phyloP scores from a whole-genome alignment of 129 eudicot genomes.

The Artemisia argyi region DNA sequence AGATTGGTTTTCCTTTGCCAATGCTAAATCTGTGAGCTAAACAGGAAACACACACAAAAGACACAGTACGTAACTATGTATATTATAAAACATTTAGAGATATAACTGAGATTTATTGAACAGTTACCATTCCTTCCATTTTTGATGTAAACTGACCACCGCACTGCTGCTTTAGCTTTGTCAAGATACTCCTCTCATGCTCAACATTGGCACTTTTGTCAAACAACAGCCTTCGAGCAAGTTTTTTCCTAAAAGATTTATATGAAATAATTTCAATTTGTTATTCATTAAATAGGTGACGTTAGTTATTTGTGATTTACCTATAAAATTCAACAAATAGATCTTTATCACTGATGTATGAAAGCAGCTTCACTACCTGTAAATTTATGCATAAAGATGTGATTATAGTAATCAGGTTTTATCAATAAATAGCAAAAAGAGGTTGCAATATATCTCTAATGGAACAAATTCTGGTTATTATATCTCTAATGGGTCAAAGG shows the following conservation, averaged over 20 bases:
- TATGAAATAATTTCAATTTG: not conserved
- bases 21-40: constrained; percentile 71
- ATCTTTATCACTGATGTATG: constrained; percentile 91
- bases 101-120: not conserved
- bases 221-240: constrained; percentile 50
- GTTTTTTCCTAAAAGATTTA: constrained; percentile 48
- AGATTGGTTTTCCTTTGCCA: constrained; percentile 68
- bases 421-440: not conserved
- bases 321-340: constrained; percentile 85
- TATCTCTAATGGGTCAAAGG: too few relatives aligned
- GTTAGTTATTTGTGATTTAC: constrained; percentile 30
- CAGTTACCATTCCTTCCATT: constrained; percentile 70
- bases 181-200: constrained; percentile 48
- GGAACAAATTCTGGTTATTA: too few relatives aligned
- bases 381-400: constrained; percentile 7
- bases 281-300: constrained; percentile 10
- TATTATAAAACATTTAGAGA: not conserved
- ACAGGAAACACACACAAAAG: not conserved
- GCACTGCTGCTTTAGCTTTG: constrained; percentile 59
- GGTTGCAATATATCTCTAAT: too few relatives aligned
- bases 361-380: constrained; percentile 88
- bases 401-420: not conserved
- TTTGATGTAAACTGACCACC: constrained; percentile 65
- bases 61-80: not conserved
- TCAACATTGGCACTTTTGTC: constrained; percentile 67